These are phyloP conservation scores for Viola pubescens DNA, from an alignment of 441 rosid genomes.

Conservation along the genomic window DNA sequence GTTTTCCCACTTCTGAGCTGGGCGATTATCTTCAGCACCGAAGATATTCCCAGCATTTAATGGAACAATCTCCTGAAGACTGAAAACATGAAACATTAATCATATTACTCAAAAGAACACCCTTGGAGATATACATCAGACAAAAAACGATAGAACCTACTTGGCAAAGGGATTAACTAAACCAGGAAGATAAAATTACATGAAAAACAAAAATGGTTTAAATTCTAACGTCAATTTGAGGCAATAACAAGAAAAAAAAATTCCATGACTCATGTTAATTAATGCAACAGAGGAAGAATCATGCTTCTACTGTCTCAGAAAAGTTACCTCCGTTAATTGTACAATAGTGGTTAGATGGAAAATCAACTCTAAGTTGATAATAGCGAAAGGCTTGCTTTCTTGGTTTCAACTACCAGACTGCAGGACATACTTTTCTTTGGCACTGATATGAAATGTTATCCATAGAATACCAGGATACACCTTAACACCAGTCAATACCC, in stretches of 20 bases:
- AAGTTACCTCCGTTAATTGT: background rate
- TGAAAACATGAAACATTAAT: conserved; percentile 23
- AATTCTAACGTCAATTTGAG: background rate
- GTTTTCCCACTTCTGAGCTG: conserved; percentile 75
- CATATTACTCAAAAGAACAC: conserved; percentile 13
- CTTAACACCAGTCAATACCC: too few relatives aligned
- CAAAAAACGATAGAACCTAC: background rate
- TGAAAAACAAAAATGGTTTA: background rate
- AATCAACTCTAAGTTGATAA: too few relatives aligned
- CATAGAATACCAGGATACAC: too few relatives aligned
- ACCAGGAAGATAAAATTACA: background rate
- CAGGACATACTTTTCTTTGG: too few relatives aligned
- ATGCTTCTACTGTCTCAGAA: background rate
- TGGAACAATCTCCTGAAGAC: conserved; percentile 92
- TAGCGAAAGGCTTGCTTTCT: too few relatives aligned
- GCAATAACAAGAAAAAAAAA: background rate
- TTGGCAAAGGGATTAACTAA: background rate
- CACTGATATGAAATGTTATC: too few relatives aligned
- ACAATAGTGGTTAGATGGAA: too few relatives aligned
- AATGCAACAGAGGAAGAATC: background rate
- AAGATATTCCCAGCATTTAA: conserved; percentile 89
- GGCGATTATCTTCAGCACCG: conserved; percentile 84
- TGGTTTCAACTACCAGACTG: too few relatives aligned
- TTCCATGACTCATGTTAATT: background rate
- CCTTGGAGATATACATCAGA: background rate